Percentiles rank a stretch among this genome's conserved stretches.
These are phyloP conservation scores for Claviceps capensis DNA, from an alignment of 2,329 filamentous ascomycete genomes.

Conservation along the genomic window DNA sequence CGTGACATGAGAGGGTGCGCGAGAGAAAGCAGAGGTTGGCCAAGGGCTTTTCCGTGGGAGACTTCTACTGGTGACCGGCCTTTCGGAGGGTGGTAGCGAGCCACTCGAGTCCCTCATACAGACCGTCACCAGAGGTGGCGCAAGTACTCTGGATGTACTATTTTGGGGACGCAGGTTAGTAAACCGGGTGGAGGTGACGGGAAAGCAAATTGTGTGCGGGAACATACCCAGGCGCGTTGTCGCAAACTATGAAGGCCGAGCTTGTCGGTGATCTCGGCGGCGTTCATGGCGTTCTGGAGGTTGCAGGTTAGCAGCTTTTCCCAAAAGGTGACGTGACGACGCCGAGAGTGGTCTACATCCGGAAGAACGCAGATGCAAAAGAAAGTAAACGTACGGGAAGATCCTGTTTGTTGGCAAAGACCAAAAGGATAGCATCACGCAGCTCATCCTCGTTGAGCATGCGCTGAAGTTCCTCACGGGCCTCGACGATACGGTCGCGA, in stretches of 20 bases:
- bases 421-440: slow-evolving; percentile 87
- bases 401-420: slow-evolving; percentile 99
- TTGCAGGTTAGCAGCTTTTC: slow-evolving; percentile 6
- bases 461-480: slow-evolving; percentile 87
- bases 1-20: slow-evolving; percentile 25
- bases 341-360: background rate
- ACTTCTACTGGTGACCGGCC: slow-evolving; percentile 50
- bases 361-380: background rate
- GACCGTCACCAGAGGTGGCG: slow-evolving; percentile 96
- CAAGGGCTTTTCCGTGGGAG: slow-evolving; percentile 19
- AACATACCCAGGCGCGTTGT: slow-evolving; percentile 94
- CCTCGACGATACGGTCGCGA: slow-evolving; percentile 94
- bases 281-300: slow-evolving; percentile 92
- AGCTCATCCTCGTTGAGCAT: slow-evolving; percentile 99
- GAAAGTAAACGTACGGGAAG: slow-evolving; percentile 56
- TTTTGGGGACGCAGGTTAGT: slow-evolving; percentile 4
- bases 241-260: slow-evolving; percentile 97
- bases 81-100: slow-evolving; percentile 74
- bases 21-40: slow-evolving; percentile 19
- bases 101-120: slow-evolving; percentile 98
- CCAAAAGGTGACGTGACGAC: background rate
- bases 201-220: background rate
- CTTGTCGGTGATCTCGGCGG: slow-evolving; percentile 99
- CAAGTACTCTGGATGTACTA: slow-evolving; percentile 99
- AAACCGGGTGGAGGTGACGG: background rate